A percentile compares a stretch with the other conserved stretches of the same genome.
Conservation (phyloP, 2,329 filamentous ascomycete species). For the Phialophora tarda region DNA sequence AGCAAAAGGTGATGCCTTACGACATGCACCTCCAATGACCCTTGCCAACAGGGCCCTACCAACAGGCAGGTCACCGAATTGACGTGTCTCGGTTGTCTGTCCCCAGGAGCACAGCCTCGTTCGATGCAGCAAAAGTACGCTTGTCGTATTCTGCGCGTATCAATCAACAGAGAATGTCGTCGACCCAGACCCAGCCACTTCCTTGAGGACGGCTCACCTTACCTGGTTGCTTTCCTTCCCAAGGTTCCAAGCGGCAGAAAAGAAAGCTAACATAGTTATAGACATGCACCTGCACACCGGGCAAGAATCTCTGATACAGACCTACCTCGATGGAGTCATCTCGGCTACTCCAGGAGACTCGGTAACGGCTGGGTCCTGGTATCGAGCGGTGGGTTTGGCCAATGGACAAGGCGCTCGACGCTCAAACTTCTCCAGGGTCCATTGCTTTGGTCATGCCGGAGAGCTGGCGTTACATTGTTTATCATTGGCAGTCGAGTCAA, state of each 20-base stretch:
- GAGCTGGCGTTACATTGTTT: slow-evolving; percentile 24
- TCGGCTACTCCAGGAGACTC: slow-evolving; percentile 13
- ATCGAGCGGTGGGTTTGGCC: background rate
- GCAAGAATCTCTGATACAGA: slow-evolving; percentile 3
- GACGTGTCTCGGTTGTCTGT: slow-evolving; percentile 14
- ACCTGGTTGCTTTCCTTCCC: slow-evolving; percentile 7
- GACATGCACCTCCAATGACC: slow-evolving; percentile 10
- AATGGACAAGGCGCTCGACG: background rate
- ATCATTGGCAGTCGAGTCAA: slow-evolving; percentile 16
- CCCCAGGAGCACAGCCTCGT: slow-evolving; percentile 27
- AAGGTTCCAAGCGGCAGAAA: slow-evolving; percentile 11
- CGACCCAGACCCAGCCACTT: background rate
- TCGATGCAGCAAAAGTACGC: slow-evolving; percentile 29
- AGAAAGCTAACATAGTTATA: slow-evolving; percentile 19
- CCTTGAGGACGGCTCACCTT: slow-evolving; percentile 2
- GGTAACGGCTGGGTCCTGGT: background rate
- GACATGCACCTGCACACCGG: slow-evolving; percentile 9
- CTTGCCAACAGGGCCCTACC: slow-evolving; percentile 4
- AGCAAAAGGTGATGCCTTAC: slow-evolving; percentile 15
- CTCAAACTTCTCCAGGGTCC: slow-evolving; percentile 18
- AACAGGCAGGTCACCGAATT: slow-evolving; percentile 3
- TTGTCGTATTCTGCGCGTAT: slow-evolving; percentile 25
- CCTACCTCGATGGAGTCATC: slow-evolving; percentile 10
- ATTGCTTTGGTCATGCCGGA: slow-evolving; percentile 21
- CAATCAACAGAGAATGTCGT: slow-evolving; percentile 15